A percentile compares a stretch with the other conserved stretches of the same genome.
Conservation (phyloP, 2,329 filamentous ascomycete species). For the Sclerotiophoma versabilis region DNA sequence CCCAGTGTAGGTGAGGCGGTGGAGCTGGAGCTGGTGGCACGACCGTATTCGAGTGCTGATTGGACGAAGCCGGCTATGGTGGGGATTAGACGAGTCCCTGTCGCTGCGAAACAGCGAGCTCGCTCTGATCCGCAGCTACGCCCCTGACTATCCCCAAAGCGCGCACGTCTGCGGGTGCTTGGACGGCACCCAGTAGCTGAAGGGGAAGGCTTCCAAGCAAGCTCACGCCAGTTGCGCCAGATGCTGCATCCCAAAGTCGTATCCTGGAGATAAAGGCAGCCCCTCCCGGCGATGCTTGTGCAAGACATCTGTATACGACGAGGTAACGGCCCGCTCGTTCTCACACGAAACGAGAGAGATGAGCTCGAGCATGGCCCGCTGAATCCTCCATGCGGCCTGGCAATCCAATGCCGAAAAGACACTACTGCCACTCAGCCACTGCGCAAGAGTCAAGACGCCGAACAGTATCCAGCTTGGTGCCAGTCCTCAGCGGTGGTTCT, state of each 20-base stretch:
- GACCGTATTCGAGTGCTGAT: slow-evolving; percentile 25
- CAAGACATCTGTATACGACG: neutral
- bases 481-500: slow-evolving; percentile 1
- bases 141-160: slow-evolving; percentile 38
- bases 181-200: slow-evolving; percentile 14
- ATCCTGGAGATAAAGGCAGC: slow-evolving; percentile 9
- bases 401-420: neutral
- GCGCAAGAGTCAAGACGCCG: slow-evolving; percentile 9
- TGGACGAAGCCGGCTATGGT: slow-evolving; percentile 23
- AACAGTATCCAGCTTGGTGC: neutral
- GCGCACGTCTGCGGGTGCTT: slow-evolving; percentile 14
- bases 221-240: slow-evolving; percentile 18
- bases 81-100: slow-evolving; percentile 27
- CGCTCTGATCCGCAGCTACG: slow-evolving; percentile 28
- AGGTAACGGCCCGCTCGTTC: slow-evolving; percentile 10
- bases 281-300: slow-evolving; percentile 10
- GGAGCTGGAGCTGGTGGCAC: slow-evolving; percentile 28
- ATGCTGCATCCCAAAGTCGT: neutral
- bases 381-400: neutral
- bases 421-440: slow-evolving; percentile 5
- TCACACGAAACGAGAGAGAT: neutral
- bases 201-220: slow-evolving; percentile 14
- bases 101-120: slow-evolving; percentile 28
- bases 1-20: slow-evolving; percentile 27
- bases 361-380: slow-evolving; percentile 6